A percentile compares a stretch with the other conserved stretches of the same genome.
Conservation (phyloP, 2,329 filamentous ascomycete species). For the Aspergillus eucalypticola region DNA sequence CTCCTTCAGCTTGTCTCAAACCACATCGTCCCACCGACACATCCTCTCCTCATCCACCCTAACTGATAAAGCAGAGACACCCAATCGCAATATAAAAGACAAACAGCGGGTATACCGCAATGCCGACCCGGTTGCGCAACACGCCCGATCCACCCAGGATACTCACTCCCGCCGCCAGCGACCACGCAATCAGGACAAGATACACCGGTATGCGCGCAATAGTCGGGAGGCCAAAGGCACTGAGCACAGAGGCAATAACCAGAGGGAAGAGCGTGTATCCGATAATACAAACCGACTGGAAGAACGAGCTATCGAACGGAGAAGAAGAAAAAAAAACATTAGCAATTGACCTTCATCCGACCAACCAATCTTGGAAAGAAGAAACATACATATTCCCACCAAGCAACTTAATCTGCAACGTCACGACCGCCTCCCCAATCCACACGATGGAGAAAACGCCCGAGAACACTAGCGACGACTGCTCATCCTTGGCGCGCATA, state of each 20-base stretch:
- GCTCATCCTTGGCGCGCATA: slow-evolving; percentile 73
- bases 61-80: slow-evolving; percentile 97
- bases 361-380: neutral
- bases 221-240: slow-evolving; percentile 74
- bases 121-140: slow-evolving; percentile 86
- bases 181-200: slow-evolving; percentile 84
- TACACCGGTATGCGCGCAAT: slow-evolving; percentile 90
- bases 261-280: slow-evolving; percentile 97
- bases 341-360: slow-evolving; percentile 13
- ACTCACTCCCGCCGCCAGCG: slow-evolving; percentile 89
- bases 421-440: slow-evolving; percentile 95
- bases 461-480: slow-evolving; percentile 88
- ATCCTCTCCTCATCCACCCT: slow-evolving; percentile 27
- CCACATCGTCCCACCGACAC: neutral
- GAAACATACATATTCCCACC: slow-evolving; percentile 89
- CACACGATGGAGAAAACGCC: slow-evolving; percentile 96
- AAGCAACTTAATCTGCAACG: slow-evolving; percentile 93
- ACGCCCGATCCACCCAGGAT: slow-evolving; percentile 95
- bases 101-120: slow-evolving; percentile 92
- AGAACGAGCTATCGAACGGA: slow-evolving; percentile 73
- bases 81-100: slow-evolving; percentile 93
- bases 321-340: slow-evolving; percentile 5
- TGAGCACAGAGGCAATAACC: slow-evolving; percentile 87
- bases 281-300: slow-evolving; percentile 96
- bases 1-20: neutral